Evolutionary conservation across 352 stramenopile species (phyloP).

Genomic region (Phytopythium montanum): DNA sequence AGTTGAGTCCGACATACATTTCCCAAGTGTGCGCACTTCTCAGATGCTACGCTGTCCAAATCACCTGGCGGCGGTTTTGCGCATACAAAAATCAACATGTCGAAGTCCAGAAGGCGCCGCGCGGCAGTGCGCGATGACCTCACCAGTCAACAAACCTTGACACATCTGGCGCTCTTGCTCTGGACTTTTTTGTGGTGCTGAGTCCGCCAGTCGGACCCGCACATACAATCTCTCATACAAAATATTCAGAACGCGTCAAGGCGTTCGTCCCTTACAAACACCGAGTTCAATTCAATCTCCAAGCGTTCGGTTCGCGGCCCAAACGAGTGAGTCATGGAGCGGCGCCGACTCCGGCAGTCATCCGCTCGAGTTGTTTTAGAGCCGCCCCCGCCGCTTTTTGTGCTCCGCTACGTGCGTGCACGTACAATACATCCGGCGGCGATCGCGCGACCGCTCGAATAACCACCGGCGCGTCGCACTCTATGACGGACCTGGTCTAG

Average conservation of each 20-base stretch:
- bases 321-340: not conserved
- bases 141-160: slow-evolving; percentile 5
- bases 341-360: not conserved
- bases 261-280: not conserved
- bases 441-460: not conserved
- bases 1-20: not conserved
- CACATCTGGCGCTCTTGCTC: slow-evolving; percentile 1
- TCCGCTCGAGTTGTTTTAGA: not conserved
- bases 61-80: not conserved
- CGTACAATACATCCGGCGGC: not conserved
- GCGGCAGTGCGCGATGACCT: not conserved
- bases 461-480: not conserved
- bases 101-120: not conserved
- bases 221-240: not conserved
- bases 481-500: not conserved
- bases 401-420: not conserved
- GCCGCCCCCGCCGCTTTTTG: not conserved
- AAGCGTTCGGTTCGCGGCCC: not conserved
- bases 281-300: not conserved
- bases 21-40: not conserved
- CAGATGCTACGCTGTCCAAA: not conserved
- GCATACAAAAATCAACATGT: not conserved
- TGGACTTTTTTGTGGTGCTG: slow-evolving; percentile 4
- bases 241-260: slow-evolving; percentile 1
- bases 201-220: not conserved